A percentile compares a stretch with the other conserved stretches of the same genome.
These are phyloP conservation scores for Larix sibirica DNA, from an alignment of 83 land plant species.

Conservation along the genomic window DNA sequence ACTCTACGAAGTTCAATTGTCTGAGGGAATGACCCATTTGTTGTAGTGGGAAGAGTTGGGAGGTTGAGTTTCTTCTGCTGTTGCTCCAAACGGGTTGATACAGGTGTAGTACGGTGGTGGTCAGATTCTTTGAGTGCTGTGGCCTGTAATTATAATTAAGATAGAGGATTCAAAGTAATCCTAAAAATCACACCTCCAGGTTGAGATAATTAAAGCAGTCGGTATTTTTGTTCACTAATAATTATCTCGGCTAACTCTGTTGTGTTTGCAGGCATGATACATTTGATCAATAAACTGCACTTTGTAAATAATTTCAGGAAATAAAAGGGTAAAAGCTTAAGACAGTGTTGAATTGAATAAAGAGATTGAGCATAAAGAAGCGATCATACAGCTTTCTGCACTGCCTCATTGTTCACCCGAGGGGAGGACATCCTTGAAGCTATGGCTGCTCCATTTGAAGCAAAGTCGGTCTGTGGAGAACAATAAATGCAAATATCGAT, in stretches of 20 bases:
- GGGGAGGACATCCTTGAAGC: conserved; percentile 63
- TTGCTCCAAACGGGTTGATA: conserved; percentile 39
- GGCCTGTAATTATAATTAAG: conserved; percentile 19
- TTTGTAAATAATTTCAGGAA: too few species aligned
- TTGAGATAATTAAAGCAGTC: too few species aligned
- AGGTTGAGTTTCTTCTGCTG: conserved; percentile 60
- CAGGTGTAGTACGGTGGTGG: conserved; percentile 44
- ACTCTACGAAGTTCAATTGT: not conserved
- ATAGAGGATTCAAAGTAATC: too few species aligned
- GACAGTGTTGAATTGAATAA: too few species aligned
- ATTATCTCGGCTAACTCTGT: too few species aligned
- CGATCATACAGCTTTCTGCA: conserved; percentile 54
- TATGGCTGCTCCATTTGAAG: conserved; percentile 57
- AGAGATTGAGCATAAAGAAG: too few species aligned
- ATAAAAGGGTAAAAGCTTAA: too few species aligned
- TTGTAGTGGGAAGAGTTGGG: conserved; percentile 57
- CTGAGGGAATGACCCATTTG: conserved; percentile 55
- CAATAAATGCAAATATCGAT: not conserved
- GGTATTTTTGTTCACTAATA: too few species aligned
- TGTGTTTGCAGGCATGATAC: too few species aligned
- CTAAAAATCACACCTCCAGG: too few species aligned
- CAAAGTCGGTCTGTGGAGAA: conserved; percentile 48
- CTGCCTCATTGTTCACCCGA: conserved; percentile 48
- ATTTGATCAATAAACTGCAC: too few species aligned
- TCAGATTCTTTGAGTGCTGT: conserved; percentile 32